Percentiles rank a stretch among this genome's conserved stretches.
These are phyloP conservation scores for Lactarius evosmus DNA, from an alignment of 768 basidiomycete species.

Conservation along the genomic window DNA sequence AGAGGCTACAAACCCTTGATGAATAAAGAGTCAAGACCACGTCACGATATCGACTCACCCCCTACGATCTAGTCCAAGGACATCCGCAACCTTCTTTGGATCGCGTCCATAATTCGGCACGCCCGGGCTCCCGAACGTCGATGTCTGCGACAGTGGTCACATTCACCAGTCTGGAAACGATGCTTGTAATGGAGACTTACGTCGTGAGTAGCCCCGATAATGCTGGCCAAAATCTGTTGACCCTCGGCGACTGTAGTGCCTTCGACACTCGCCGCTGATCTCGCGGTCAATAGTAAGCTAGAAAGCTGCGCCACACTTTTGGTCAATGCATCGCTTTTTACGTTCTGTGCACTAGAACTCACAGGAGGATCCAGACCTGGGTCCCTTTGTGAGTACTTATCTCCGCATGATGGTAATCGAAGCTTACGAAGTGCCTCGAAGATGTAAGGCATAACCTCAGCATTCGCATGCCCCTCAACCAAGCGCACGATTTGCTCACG, in stretches of 20 bases:
- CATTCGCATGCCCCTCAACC: background rate
- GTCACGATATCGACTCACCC: constrained; percentile 14
- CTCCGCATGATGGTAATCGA: background rate
- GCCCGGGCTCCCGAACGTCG: background rate
- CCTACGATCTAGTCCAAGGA: constrained; percentile 24
- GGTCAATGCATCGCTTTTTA: background rate
- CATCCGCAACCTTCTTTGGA: background rate
- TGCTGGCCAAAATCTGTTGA: constrained; percentile 25
- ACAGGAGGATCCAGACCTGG: constrained; percentile 28
- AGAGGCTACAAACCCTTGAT: constrained; percentile 13
- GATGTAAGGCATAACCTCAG: constrained; percentile 18
- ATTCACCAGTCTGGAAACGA: background rate
- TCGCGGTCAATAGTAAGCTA: constrained; percentile 17
- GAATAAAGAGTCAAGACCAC: background rate
- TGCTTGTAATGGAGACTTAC: constrained; percentile 6
- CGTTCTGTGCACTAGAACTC: background rate
- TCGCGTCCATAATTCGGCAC: constrained; percentile 1
- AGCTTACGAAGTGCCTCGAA: constrained; percentile 28
- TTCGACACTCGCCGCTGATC: background rate
- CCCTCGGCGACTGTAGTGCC: constrained; percentile 25
- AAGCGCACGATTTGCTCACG: constrained; percentile 8
- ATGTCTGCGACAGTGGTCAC: background rate
- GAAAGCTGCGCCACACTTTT: constrained; percentile 15
- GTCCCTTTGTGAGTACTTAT: constrained; percentile 7
- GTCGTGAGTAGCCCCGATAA: constrained; percentile 28